Conservation (phyloP, 2,329 filamentous ascomycete species). For the Fusarium tanahbumbuense region DNA sequence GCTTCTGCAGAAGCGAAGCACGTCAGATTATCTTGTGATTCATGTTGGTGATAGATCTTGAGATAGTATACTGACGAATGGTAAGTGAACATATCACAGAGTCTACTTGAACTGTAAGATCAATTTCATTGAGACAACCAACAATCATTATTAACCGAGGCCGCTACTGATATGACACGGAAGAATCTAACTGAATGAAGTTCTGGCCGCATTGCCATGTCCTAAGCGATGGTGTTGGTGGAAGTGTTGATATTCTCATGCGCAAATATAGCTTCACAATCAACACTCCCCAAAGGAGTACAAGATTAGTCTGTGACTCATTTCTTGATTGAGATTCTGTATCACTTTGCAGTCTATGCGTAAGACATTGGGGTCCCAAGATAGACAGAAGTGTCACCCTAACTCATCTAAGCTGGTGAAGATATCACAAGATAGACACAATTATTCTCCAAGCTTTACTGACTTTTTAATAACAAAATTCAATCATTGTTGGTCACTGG, state of each 20-base stretch:
- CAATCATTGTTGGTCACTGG: not conserved
- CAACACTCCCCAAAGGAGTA: not conserved
- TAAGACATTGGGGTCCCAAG: not conserved
- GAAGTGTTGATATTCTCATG: not conserved
- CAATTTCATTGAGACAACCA: not conserved
- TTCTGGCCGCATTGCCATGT: not conserved
- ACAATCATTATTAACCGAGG: not conserved
- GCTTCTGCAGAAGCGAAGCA: not conserved
- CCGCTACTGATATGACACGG: not conserved
- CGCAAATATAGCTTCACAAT: not conserved
- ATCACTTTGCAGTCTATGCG: not conserved
- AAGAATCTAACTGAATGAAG: not conserved
- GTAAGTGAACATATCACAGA: not conserved
- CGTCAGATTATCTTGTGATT: slow-evolving; percentile 12
- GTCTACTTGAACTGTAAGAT: not conserved
- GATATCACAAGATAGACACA: not conserved
- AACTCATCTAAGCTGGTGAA: not conserved
- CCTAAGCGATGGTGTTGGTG: not conserved
- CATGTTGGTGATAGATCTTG: slow-evolving; percentile 12
- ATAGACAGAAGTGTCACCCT: too few relatives aligned
- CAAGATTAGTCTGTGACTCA: not conserved
- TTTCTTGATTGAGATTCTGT: not conserved
- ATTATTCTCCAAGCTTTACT: not conserved
- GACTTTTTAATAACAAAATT: not conserved
- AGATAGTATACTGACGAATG: not conserved